Conservation (phyloP, 225 moss, liverwort and hornwort genomes). For the Polytrichum formosum region DNA sequence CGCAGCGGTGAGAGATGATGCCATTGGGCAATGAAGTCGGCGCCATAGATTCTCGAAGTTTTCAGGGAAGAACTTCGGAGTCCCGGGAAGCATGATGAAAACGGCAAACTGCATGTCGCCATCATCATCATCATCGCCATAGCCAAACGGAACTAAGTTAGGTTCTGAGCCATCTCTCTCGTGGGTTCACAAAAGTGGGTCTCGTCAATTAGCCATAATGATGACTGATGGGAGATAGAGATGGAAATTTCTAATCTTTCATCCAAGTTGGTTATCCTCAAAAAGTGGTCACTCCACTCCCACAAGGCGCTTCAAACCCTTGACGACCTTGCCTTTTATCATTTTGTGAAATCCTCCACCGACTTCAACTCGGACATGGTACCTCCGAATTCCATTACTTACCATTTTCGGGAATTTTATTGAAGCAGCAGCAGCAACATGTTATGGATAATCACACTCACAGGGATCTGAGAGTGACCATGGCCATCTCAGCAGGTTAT, state of each 20-base stretch:
- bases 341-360: too few species aligned
- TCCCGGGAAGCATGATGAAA: constrained; percentile 11
- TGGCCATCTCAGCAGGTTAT: too few species aligned
- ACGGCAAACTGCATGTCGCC: constrained; percentile 23
- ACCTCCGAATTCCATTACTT: too few species aligned
- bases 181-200: not conserved
- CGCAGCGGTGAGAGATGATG: constrained; percentile 1
- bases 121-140: constrained; percentile 25
- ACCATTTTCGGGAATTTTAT: too few species aligned
- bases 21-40: not conserved
- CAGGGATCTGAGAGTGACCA: too few species aligned
- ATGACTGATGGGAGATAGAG: not conserved
- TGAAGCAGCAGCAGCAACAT: too few species aligned
- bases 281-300: constrained; percentile 3
- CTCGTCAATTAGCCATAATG: not conserved
- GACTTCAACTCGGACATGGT: too few species aligned
- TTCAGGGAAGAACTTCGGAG: not conserved
- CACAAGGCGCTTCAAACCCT: not conserved
- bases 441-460: too few species aligned
- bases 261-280: not conserved
- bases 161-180: not conserved
- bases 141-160: not conserved
- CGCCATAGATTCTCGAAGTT: too few species aligned
- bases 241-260: constrained; percentile 2
- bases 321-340: too few species aligned